Percentiles rank a stretch among this genome's conserved stretches.
phyloP scores from a whole-genome alignment of 371 early-diverging fungal species.

The Zychaea mexicana region DNA sequence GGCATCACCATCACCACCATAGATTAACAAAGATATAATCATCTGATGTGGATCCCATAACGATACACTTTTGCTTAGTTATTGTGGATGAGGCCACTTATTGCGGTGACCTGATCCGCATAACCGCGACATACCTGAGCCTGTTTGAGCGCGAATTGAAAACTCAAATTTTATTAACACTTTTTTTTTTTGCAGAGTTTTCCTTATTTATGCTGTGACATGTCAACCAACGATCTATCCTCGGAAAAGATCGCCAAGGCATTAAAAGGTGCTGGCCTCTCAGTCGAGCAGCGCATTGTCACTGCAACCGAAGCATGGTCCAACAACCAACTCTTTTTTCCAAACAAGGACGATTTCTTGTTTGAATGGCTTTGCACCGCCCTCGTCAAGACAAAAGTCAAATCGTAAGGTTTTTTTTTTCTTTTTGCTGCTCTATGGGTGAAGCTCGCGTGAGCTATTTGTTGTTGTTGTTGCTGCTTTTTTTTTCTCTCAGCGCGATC shows the following conservation, averaged over 20 bases:
- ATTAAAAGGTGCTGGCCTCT: constrained; percentile 46
- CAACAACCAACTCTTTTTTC: constrained; percentile 40
- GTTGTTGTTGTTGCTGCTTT: background rate
- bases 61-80: no score
- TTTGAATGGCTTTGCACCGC: constrained; percentile 48
- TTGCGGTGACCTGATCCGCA: no score
- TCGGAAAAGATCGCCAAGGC: constrained; percentile 64
- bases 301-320: constrained; percentile 42
- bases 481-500: background rate
- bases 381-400: constrained; percentile 39
- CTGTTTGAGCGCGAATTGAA: no score
- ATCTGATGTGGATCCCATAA: no score
- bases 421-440: background rate
- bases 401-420: constrained; percentile 32
- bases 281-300: constrained; percentile 32
- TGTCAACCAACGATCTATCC: constrained; percentile 16
- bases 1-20: no score
- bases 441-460: no score
- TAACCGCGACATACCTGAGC: no score
- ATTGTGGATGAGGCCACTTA: no score
- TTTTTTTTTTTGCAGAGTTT: no score
- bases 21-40: no score
- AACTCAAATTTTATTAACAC: no score
- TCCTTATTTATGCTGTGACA: no score
- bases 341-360: constrained; percentile 51